phyloP scores from a whole-genome alignment of 805 yeast genomes.

The Aciculoconidium aculeatum region DNA sequence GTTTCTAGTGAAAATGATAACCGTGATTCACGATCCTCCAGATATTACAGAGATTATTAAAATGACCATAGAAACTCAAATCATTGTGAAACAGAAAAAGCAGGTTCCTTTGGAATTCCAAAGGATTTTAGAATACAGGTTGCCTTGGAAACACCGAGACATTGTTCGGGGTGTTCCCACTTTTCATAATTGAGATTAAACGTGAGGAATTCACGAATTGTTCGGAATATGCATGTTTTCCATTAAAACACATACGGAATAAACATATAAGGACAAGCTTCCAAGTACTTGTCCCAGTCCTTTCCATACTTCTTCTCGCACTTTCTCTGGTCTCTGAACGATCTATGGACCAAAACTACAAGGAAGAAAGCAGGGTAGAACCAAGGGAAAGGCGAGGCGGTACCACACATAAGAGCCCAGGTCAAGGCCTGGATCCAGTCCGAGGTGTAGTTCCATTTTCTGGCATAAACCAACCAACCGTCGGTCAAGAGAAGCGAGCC shows the following conservation, averaged over 20 bases:
- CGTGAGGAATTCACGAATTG: not conserved
- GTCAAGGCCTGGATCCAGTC: slow-evolving; percentile 83
- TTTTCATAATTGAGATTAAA: not conserved
- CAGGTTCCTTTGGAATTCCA: no score
- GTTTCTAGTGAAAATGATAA: no score
- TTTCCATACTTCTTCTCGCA: slow-evolving; percentile 85
- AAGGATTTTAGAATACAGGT: no score
- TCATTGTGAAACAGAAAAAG: no score
- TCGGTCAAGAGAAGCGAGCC: slow-evolving; percentile 84
- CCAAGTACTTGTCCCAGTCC: slow-evolving; percentile 85
- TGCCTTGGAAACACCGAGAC: no score
- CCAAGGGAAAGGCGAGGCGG: slow-evolving; percentile 87
- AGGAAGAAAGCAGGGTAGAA: slow-evolving; percentile 92
- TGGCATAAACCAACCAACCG: slow-evolving; percentile 92
- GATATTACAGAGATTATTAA: no score
- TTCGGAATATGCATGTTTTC: no score
- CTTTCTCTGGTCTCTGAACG: slow-evolving; percentile 79
- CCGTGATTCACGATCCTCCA: no score
- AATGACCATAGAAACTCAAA: no score
- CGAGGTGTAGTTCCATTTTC: slow-evolving; percentile 93
- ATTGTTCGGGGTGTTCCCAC: not conserved
- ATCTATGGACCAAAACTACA: slow-evolving; percentile 81
- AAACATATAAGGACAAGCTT: slow-evolving; percentile 86
- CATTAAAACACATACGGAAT: slow-evolving; percentile 78
- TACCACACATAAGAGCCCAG: slow-evolving; percentile 92